These are phyloP conservation scores for Chalaropsis thielavioides DNA, from an alignment of 2,329 filamentous ascomycete species.

Conservation along the genomic window DNA sequence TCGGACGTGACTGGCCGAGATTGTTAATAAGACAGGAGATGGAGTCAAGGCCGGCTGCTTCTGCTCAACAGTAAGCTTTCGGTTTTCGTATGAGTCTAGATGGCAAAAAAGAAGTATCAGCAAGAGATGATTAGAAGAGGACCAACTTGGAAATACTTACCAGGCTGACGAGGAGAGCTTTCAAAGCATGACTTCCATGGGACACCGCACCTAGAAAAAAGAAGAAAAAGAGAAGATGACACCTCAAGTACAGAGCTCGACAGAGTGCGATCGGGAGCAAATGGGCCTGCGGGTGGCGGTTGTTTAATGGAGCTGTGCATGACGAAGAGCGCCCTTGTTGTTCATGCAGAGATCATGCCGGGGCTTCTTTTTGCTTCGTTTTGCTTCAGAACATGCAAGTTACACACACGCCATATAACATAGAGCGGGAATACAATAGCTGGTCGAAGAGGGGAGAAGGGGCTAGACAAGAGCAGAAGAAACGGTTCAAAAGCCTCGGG, in stretches of 20 bases:
- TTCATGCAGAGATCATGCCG: background rate
- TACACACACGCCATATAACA: background rate
- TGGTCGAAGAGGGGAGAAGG: background rate
- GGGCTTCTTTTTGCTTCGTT: background rate
- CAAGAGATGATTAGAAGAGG: too few species aligned
- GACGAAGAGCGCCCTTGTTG: background rate
- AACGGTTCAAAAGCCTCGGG: background rate
- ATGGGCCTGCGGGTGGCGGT: background rate
- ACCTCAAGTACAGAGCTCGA: background rate
- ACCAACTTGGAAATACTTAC: background rate
- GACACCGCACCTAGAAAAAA: constrained; percentile 8
- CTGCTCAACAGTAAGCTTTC: constrained; percentile 7
- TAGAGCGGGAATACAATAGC: background rate
- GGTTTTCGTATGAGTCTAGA: background rate
- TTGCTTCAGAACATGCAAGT: background rate
- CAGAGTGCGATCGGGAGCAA: background rate
- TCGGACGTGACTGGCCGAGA: constrained; percentile 22
- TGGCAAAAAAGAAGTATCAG: background rate
- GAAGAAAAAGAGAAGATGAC: background rate
- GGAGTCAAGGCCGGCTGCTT: constrained; percentile 10
- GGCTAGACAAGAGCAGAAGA: background rate
- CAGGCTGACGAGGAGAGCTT: background rate
- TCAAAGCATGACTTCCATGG: constrained; percentile 4
- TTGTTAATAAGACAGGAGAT: constrained; percentile 20
- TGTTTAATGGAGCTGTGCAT: background rate